Evolutionary conservation across 805 yeast genomes (phyloP).

Genomic region (Maudiozyma turicensis): DNA sequence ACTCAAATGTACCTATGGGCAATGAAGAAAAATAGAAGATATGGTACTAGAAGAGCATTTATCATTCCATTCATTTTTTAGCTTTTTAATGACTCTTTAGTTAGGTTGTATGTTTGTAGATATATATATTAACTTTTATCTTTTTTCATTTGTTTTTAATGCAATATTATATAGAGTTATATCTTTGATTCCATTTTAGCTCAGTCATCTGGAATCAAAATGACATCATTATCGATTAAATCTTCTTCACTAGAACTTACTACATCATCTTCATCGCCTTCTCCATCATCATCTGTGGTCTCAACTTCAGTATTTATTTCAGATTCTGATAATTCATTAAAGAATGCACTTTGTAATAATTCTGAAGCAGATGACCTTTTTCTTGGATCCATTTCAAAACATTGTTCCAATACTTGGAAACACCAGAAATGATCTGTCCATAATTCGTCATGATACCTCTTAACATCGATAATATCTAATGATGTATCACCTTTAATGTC

Average conservation of each 20-base stretch:
- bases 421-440: constrained; percentile 34
- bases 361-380: constrained; percentile 51
- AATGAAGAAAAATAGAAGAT: constrained; percentile 68
- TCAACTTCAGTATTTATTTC: constrained; percentile 11
- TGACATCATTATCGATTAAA: constrained; percentile 18
- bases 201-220: constrained; percentile 15
- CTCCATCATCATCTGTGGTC: constrained; percentile 23
- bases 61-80: constrained; percentile 66
- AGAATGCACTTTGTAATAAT: constrained; percentile 49
- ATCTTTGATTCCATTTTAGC: neutral
- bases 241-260: constrained; percentile 12
- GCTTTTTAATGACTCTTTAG: constrained; percentile 1
- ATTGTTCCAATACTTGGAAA: constrained; percentile 45
- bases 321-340: constrained; percentile 33
- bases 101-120: neutral
- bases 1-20: constrained; percentile 92
- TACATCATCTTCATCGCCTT: constrained; percentile 19
- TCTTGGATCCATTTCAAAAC: constrained; percentile 48
- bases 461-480: constrained; percentile 11
- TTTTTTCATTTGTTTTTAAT: neutral
- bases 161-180: neutral
- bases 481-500: neutral
- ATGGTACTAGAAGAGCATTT: constrained; percentile 71
- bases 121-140: neutral
- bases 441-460: constrained; percentile 26